Percentiles rank a stretch among this genome's conserved stretches.
Evolutionary conservation across 495 filamentous ascomycete genomes (phyloP).

Genomic region (Neurospora sp.): DNA sequence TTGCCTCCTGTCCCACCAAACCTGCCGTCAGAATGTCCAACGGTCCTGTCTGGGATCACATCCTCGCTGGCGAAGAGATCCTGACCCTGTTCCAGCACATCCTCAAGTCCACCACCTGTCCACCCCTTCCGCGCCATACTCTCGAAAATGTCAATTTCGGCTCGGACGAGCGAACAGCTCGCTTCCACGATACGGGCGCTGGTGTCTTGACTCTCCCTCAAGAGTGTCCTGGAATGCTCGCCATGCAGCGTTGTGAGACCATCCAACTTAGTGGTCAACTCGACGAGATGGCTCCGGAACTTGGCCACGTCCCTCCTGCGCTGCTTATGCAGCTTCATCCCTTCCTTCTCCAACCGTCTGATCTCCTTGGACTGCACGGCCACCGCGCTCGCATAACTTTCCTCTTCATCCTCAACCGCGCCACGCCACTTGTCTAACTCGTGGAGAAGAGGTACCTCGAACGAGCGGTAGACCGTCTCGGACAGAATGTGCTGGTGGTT

Average conservation of each 20-base stretch:
- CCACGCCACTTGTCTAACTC: slow-evolving; percentile 52
- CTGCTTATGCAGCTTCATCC: slow-evolving; percentile 46
- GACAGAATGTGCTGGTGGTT: slow-evolving; percentile 56
- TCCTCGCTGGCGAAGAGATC: slow-evolving; percentile 48
- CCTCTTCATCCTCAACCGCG: slow-evolving; percentile 49
- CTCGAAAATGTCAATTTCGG: slow-evolving; percentile 59
- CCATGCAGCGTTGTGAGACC: slow-evolving; percentile 48
- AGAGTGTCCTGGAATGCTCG: slow-evolving; percentile 43
- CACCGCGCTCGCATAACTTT: slow-evolving; percentile 42
- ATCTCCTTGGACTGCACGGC: slow-evolving; percentile 44
- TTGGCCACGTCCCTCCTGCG: slow-evolving; percentile 40
- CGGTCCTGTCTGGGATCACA: neutral
- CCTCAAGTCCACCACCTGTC: slow-evolving; percentile 53
- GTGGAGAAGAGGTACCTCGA: slow-evolving; percentile 55
- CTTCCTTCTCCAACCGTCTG: slow-evolving; percentile 48
- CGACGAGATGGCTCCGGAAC: slow-evolving; percentile 46
- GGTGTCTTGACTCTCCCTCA: slow-evolving; percentile 50
- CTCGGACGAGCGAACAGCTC: slow-evolving; percentile 49
- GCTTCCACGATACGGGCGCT: slow-evolving; percentile 47
- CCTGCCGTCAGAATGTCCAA: slow-evolving; percentile 7
- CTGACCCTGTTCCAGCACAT: slow-evolving; percentile 48
- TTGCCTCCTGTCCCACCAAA: slow-evolving; percentile 8
- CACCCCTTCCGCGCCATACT: slow-evolving; percentile 53
- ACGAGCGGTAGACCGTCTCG: slow-evolving; percentile 53
- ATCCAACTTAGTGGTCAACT: slow-evolving; percentile 49